Percentiles rank a stretch among this genome's conserved stretches.
phyloP scores from a whole-genome alignment of 805 yeast species.

The Metschnikowia cerradonensis region DNA sequence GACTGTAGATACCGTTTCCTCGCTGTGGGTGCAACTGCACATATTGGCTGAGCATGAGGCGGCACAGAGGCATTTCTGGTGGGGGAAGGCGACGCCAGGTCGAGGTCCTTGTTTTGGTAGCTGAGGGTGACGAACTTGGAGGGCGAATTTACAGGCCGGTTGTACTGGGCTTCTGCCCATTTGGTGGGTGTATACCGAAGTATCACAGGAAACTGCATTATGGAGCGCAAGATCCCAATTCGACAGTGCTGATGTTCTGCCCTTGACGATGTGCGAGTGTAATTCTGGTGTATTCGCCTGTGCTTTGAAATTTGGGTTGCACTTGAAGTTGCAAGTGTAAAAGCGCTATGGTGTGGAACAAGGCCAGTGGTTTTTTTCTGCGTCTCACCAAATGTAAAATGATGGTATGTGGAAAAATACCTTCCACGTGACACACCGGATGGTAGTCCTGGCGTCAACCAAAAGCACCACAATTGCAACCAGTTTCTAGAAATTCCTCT shows the following conservation, averaged over 20 bases:
- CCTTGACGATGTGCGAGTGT: background rate
- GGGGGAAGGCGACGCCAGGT: slow-evolving; percentile 1
- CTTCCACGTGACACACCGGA: slow-evolving; percentile 1
- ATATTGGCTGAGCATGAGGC: background rate
- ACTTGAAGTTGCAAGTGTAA: slow-evolving; percentile 1
- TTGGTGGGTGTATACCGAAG: slow-evolving; percentile 15
- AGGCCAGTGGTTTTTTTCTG: slow-evolving; percentile 4
- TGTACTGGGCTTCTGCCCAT: slow-evolving; percentile 12
- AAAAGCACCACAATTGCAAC: background rate
- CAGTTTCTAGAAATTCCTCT: background rate
- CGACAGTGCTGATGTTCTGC: background rate
- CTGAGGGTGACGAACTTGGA: slow-evolving; percentile 9
- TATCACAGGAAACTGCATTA: slow-evolving; percentile 6
- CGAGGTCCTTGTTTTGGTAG: slow-evolving; percentile 2
- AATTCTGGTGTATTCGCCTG: background rate
- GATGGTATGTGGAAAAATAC: background rate
- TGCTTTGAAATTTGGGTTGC: background rate
- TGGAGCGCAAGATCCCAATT: background rate
- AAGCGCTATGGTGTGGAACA: background rate
- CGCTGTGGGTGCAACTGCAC: slow-evolving; percentile 5
- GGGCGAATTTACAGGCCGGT: slow-evolving; percentile 3
- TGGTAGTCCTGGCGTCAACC: background rate
- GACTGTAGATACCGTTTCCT: slow-evolving; percentile 8
- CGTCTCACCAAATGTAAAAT: slow-evolving; percentile 3
- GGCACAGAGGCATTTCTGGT: background rate